Percentiles rank a stretch among this genome's conserved stretches.
Conservation (phyloP, 352 stramenopile species). For the Globisporangium spiculum region DNA sequence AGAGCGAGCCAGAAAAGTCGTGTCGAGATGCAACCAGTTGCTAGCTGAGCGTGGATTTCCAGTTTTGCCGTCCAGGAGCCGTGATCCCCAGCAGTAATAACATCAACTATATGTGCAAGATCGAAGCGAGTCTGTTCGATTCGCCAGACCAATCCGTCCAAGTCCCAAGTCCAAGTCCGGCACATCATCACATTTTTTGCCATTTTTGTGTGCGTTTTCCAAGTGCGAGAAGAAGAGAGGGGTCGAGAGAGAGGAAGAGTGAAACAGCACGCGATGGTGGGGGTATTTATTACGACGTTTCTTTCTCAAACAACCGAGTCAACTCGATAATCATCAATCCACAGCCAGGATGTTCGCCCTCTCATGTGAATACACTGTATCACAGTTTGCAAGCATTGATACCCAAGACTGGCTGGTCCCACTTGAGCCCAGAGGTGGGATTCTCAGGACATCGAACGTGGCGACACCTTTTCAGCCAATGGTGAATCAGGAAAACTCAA, state of each 20-base stretch:
- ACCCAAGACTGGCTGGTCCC: no score
- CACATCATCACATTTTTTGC: background rate
- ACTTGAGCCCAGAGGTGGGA: no score
- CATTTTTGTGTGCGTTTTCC: slow-evolving; percentile 6
- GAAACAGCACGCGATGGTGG: background rate
- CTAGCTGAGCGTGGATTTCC: background rate
- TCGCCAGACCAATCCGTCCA: background rate
- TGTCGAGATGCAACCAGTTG: background rate
- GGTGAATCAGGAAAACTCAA: no score
- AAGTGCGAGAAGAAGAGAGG: background rate
- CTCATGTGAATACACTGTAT: no score
- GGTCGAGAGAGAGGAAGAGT: background rate
- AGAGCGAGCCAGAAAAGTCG: background rate
- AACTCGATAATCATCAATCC: background rate
- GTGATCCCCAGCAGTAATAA: background rate
- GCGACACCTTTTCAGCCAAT: no score
- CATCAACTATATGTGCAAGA: background rate
- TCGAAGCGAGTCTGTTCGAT: background rate
- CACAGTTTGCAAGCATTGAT: no score
- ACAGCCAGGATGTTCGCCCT: background rate
- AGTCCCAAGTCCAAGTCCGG: slow-evolving; percentile 2
- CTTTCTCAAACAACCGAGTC: background rate
- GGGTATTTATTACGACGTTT: slow-evolving; percentile 2
- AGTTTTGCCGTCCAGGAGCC: slow-evolving; percentile 6
- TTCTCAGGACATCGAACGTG: no score